Base-by-base conservation (phyloP, 495 filamentous ascomycete genomes). In the Saxophila tyrrhenica region DNA sequence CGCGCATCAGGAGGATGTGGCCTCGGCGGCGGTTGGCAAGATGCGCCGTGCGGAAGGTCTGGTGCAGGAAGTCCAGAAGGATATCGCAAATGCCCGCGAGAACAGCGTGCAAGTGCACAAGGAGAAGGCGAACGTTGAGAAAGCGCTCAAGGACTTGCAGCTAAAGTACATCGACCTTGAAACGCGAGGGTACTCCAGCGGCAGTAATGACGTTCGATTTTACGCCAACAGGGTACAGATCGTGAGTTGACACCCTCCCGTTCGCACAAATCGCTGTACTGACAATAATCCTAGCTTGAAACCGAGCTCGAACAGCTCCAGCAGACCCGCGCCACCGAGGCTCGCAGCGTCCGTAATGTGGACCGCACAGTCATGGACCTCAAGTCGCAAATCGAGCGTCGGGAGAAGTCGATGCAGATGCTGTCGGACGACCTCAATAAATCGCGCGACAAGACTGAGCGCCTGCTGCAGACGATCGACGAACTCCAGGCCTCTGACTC, bases 1-100 rank as follows among this genome's bases (percentile, higher is more conserved):
- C 38, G 92, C 90, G 9, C 89, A 95, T 59, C 87, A 95, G 64
- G 87, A 96, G 69, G 92, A 98, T 65, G 83, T 97, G 24, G 89
- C 89, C 19, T 77, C 85, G 2, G 92, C 92, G 1, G 92, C 92
- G 0, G 84, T 97, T 44, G 91, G 89, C 64, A 97, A 97, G 74
- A 98, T 98, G 92, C 78, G 92, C n/a, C 83, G 91, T 13, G 89
- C 94, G 0, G 92, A 98, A 64, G 87, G 88, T 38, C 72, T 98
- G 16, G 81, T 81, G 1, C 79, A 80, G 17, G 94, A 98, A 70
- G 84, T 92, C 55, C 90, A 97, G 65, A 94, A 94, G 69, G 92
- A 98, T 63, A 86, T 97, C 43, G 83, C 83, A n/a, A 82, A 79
- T 15, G 92, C 96, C 66, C 79, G 92, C 17, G 94, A 98, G 61